A percentile compares a stretch with the other conserved stretches of the same genome.
These are phyloP conservation scores for Ogataea naganishii DNA, from an alignment of 805 yeast species.

Conservation along the genomic window DNA sequence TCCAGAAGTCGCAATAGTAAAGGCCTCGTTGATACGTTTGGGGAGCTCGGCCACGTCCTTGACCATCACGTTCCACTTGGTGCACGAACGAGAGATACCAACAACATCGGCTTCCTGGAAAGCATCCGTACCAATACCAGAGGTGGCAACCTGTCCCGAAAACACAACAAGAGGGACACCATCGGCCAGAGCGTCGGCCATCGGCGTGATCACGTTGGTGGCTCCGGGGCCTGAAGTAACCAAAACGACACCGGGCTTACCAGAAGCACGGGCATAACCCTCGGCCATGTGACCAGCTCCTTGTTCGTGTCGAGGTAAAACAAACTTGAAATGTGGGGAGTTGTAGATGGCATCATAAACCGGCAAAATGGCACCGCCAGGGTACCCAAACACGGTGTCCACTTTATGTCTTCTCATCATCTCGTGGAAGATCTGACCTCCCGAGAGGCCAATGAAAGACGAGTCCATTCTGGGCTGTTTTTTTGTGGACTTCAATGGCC, in stretches of 20 bases:
- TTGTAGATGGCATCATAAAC: slow-evolving; percentile 96
- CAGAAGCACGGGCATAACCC: slow-evolving; percentile 92
- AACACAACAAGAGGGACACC: slow-evolving; percentile 97
- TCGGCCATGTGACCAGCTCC: slow-evolving; percentile 99
- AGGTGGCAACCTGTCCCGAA: slow-evolving; percentile 94
- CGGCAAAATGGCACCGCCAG: slow-evolving; percentile 98
- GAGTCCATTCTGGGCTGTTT: slow-evolving; percentile 47
- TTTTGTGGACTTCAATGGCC: slow-evolving; percentile 11
- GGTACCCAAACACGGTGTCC: slow-evolving; percentile 94
- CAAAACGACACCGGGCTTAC: slow-evolving; percentile 94
- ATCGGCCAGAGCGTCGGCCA: slow-evolving; percentile 96
- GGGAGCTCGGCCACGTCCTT: slow-evolving; percentile 92
- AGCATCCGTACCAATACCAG: slow-evolving; percentile 95
- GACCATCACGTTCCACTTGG: slow-evolving; percentile 99
- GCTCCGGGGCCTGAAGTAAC: slow-evolving; percentile 99
- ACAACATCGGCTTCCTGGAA: slow-evolving; percentile 99
- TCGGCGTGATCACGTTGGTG: slow-evolving; percentile 95
- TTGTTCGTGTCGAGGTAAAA: slow-evolving; percentile 94
- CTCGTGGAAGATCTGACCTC: slow-evolving; percentile 97
- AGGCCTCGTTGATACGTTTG: slow-evolving; percentile 92
- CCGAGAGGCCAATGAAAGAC: slow-evolving; percentile 91
- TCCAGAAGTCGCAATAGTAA: slow-evolving; percentile 91
- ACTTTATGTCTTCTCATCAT: slow-evolving; percentile 97
- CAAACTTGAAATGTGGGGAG: slow-evolving; percentile 80
- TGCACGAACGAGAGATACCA: slow-evolving; percentile 94